A percentile compares a stretch with the other conserved stretches of the same genome.
These are phyloP conservation scores for Pseudisothecium myosuroides DNA, from an alignment of 225 moss, liverwort and hornwort genomes.

Conservation along the genomic window DNA sequence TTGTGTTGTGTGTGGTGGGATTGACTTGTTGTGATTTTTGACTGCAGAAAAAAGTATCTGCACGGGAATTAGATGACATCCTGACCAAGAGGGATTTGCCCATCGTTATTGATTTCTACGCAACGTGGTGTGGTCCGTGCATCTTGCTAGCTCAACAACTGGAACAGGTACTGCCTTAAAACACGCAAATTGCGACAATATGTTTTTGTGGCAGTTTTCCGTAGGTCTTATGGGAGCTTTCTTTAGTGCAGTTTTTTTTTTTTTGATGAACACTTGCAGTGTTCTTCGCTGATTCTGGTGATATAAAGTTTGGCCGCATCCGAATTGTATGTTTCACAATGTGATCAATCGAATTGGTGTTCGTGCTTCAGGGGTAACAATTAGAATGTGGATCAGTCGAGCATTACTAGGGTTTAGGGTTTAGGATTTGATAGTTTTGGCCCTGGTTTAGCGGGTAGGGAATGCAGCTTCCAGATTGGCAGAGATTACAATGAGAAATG, in stretches of 20 bases:
- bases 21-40: neutral
- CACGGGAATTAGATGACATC: slow-evolving; percentile 76
- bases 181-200: neutral
- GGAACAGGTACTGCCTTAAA: slow-evolving; percentile 40
- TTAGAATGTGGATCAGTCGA: neutral
- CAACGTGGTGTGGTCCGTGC: slow-evolving; percentile 99
- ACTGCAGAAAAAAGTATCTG: slow-evolving; percentile 81
- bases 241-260: neutral
- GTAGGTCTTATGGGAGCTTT: neutral
- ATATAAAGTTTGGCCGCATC: neutral
- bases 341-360: neutral
- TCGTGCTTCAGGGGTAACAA: neutral
- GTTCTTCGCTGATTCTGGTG: neutral
- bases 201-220: neutral
- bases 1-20: neutral
- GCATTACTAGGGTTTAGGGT: neutral
- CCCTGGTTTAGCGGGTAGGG: neutral
- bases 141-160: slow-evolving; percentile 87
- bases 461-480: neutral
- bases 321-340: neutral
- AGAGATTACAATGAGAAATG: neutral
- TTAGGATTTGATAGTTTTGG: neutral
- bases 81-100: slow-evolving; percentile 61
- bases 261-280: neutral
- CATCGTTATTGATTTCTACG: slow-evolving; percentile 92